Conservation (phyloP, 116 monocot species). For the Cymodocea nodosa region DNA sequence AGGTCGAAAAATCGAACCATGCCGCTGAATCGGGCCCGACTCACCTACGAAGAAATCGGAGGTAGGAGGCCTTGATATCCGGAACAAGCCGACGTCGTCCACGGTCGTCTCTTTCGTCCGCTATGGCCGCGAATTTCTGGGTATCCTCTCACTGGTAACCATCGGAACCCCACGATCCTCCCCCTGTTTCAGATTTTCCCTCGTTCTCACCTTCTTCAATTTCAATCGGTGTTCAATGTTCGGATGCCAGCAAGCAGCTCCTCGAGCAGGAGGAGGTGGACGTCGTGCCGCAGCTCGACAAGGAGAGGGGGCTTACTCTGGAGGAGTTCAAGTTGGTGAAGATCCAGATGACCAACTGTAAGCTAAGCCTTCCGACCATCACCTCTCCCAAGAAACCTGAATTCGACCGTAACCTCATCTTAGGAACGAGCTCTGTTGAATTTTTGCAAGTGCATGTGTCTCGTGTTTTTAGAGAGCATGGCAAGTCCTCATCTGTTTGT, state of each 20-base stretch:
- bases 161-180: neutral
- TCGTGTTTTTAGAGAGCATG: no score
- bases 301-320: constrained; percentile 70
- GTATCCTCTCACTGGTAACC: constrained; percentile 56
- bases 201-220: neutral
- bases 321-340: constrained; percentile 95
- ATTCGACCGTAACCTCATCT: no score
- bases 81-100: no score
- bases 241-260: constrained; percentile 60
- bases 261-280: constrained; percentile 72
- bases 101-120: no score
- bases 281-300: constrained; percentile 52
- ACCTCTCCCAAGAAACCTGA: no score
- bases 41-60: no score
- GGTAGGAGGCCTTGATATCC: no score
- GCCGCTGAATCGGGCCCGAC: no score
- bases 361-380: constrained; percentile 13
- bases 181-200: neutral
- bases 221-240: neutral
- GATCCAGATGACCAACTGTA: constrained; percentile 94
- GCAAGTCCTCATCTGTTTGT: no score
- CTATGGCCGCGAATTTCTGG: constrained; percentile 85
- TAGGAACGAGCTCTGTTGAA: no score
- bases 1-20: no score
- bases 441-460: no score